Evolutionary conservation across 306 rosid genomes (phyloP), one percentile per base, ranked within the genome.

Genomic region (Medicago arabica): DNA sequence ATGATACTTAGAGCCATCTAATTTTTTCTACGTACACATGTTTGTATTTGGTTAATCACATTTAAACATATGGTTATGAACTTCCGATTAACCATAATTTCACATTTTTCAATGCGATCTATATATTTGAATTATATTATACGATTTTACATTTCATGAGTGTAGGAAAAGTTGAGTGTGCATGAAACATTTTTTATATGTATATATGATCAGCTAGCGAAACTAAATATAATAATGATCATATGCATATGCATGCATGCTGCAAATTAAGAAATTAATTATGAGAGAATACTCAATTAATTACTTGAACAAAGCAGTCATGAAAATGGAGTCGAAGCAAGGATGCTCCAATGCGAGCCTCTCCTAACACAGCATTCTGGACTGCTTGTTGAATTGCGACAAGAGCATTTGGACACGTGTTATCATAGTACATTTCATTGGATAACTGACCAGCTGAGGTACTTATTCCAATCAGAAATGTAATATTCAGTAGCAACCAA

Each of bases 301-400:
- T 70, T 76, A 75, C 88, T 69, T 79, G 87, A 64, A 87, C 90
- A 66, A 87, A 87, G 67, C 90, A 84, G 4, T 87, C 90, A 25
- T 87, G 90, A 47, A 84, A 84, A 39, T 82, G 85, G 19, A 87
- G 88, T 15, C 86, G 82, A 3, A 82, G 96, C 75, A 88, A 66
- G 60, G 93, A 88, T 0, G 89, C 96, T 7, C 92, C 96, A 92
- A 91, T 91, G 79, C 90, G 96, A 54, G 34, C 50, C 74, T 91
- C 96, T 0, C 16, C 72, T 1, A 41, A n/a, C 0, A 85, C 83
- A 25, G 80, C 85, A 15, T 13, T n/a, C 12, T 25, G 1, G 6
- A 84, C 83, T 7, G 49, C 18, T 13, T 19, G 64, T 47, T 8
- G 46, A 8, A 84, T 81, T 25, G 34, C 63, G 6, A 0, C 0